Evolutionary conservation across 2,329 filamentous ascomycete species (phyloP).

Genomic region (Colletotrichum siamense): DNA sequence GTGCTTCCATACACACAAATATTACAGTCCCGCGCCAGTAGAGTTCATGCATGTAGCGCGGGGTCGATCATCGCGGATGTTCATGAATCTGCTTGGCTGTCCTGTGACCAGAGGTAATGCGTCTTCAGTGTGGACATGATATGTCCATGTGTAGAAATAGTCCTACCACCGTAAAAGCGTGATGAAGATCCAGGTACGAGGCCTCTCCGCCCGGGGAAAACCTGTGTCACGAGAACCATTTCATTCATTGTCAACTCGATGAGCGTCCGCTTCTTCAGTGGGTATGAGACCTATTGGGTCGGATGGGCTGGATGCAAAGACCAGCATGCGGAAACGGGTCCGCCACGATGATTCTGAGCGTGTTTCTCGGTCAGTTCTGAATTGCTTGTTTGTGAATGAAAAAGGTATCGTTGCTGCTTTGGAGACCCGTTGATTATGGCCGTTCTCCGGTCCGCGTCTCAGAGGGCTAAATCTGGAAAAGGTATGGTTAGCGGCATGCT

Average conservation of each 20-base stretch:
- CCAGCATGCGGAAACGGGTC: neutral
- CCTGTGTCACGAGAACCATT: neutral
- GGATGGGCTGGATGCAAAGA: neutral
- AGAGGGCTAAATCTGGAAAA: neutral
- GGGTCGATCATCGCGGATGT: neutral
- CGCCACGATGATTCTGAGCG: neutral
- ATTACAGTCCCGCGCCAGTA: neutral
- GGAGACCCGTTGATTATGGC: neutral
- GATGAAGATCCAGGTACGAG: neutral
- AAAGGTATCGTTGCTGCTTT: neutral
- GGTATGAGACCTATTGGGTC: neutral
- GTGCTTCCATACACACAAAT: fast-evolving
- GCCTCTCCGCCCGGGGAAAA: neutral
- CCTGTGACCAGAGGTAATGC: neutral
- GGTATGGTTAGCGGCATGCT: neutral
- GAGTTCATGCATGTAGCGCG: neutral
- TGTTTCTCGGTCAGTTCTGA: neutral
- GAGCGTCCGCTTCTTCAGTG: neutral
- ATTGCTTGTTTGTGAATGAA: neutral
- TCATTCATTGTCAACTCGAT: neutral
- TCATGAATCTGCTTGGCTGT: neutral
- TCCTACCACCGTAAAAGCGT: fast-evolving
- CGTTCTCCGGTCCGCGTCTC: neutral
- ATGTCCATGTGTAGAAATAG: neutral
- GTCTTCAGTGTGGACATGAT: neutral